Conservation (phyloP, 352 stramenopile species). For the Phytophthora ramorum region DNA sequence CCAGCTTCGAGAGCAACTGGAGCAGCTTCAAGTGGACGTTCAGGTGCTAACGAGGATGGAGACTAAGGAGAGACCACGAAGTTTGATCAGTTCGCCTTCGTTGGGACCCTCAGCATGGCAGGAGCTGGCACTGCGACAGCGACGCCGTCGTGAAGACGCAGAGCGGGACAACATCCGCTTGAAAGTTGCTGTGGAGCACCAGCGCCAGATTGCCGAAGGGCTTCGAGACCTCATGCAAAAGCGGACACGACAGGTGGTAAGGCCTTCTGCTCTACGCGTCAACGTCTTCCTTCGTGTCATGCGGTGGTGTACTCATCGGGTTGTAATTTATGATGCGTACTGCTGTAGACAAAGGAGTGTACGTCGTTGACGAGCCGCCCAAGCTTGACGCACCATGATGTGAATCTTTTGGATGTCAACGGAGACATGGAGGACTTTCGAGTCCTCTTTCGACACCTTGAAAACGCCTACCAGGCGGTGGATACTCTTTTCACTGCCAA, state of each 20-base stretch:
- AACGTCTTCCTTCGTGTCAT: neutral
- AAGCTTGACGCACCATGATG: slow-evolving; percentile 3
- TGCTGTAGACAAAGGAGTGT: neutral
- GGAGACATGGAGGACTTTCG: slow-evolving; percentile 17
- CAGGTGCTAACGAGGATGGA: too few relatives aligned
- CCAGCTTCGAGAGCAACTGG: slow-evolving; percentile 27
- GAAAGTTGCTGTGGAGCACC: neutral
- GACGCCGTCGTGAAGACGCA: too few relatives aligned
- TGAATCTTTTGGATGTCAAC: slow-evolving; percentile 11
- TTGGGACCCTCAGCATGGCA: too few relatives aligned
- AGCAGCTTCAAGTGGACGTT: neutral
- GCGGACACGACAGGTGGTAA: neutral
- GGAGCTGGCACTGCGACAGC: too few relatives aligned
- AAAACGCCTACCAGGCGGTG: slow-evolving; percentile 21
- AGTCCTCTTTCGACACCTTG: slow-evolving; percentile 18
- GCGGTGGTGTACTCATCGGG: too few relatives aligned
- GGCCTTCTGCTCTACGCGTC: neutral
- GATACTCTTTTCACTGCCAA: slow-evolving; percentile 28
- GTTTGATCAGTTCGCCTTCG: too few relatives aligned
- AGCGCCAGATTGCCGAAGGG: neutral
- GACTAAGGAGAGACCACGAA: too few relatives aligned
- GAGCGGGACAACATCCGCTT: neutral
- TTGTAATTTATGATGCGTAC: neutral
- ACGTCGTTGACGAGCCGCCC: neutral
- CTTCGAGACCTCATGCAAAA: neutral